These are phyloP conservation scores for Chamaecyparis obtusa DNA, from an alignment of 75 land plant genomes.

Conservation along the genomic window DNA sequence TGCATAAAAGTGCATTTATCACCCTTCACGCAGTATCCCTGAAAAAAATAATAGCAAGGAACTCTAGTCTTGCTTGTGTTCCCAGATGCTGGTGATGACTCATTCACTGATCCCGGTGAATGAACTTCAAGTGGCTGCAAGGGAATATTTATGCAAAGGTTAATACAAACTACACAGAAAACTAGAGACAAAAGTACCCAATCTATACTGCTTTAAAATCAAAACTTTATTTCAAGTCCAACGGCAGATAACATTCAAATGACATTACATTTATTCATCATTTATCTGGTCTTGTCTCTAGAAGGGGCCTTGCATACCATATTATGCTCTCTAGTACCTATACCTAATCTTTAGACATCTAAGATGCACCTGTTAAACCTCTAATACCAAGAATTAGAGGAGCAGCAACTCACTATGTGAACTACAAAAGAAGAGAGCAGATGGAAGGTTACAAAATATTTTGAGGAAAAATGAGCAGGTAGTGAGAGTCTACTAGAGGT, in stretches of 20 bases:
- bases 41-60: slow-evolving; percentile 71
- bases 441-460: neutral
- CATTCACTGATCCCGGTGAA: neutral
- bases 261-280: neutral
- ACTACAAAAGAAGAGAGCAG: neutral
- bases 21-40: slow-evolving; percentile 78
- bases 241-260: neutral
- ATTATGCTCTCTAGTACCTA: no score
- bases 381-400: neutral
- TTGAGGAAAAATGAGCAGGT: neutral
- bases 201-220: neutral
- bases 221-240: neutral
- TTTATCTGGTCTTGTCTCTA: neutral
- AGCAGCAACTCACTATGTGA: neutral
- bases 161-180: neutral
- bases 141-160: neutral
- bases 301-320: no score
- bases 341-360: no score
- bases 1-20: slow-evolving; percentile 80
- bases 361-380: neutral
- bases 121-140: slow-evolving; percentile 17
- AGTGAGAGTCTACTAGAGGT: neutral
- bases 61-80: slow-evolving; percentile 33
- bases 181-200: neutral
- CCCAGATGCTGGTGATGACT: slow-evolving; percentile 8